These are phyloP conservation scores for Populus ilicifolia DNA, from an alignment of 345 rosid genomes.

Conservation along the genomic window DNA sequence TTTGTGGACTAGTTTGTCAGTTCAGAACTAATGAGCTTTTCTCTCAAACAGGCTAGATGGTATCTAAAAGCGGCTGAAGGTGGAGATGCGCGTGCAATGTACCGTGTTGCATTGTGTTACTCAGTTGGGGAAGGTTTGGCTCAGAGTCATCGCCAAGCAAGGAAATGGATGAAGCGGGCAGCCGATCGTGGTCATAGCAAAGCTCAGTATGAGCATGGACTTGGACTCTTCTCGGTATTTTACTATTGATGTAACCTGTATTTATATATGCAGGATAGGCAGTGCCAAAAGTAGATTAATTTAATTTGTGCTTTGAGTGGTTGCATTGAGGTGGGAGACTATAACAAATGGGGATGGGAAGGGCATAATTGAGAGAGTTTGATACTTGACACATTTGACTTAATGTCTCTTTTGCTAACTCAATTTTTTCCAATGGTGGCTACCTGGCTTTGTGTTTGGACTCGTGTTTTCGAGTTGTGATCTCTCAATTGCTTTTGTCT, in stretches of 20 bases:
- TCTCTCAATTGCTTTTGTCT: neutral
- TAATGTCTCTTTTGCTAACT: neutral
- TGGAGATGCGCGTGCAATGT: slow-evolving; percentile 88
- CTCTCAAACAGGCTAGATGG: slow-evolving; percentile 56
- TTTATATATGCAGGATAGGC: neutral
- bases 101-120: slow-evolving; percentile 70
- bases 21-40: neutral
- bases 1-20: neutral
- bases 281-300: neutral
- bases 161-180: slow-evolving; percentile 93
- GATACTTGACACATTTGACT: neutral
- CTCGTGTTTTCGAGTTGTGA: neutral
- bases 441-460: neutral
- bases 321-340: neutral
- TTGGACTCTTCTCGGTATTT: slow-evolving; percentile 70
- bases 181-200: slow-evolving; percentile 83
- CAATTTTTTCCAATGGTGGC: neutral
- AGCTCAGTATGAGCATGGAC: slow-evolving; percentile 92
- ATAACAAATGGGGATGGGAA: neutral
- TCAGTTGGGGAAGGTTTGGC: slow-evolving; percentile 74
- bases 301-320: neutral
- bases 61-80: slow-evolving; percentile 82
- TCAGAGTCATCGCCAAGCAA: slow-evolving; percentile 47
- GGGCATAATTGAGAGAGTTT: neutral
- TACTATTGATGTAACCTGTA: neutral